Conservation (phyloP, 345 rosid genomes). For the Microcos paniculata region DNA sequence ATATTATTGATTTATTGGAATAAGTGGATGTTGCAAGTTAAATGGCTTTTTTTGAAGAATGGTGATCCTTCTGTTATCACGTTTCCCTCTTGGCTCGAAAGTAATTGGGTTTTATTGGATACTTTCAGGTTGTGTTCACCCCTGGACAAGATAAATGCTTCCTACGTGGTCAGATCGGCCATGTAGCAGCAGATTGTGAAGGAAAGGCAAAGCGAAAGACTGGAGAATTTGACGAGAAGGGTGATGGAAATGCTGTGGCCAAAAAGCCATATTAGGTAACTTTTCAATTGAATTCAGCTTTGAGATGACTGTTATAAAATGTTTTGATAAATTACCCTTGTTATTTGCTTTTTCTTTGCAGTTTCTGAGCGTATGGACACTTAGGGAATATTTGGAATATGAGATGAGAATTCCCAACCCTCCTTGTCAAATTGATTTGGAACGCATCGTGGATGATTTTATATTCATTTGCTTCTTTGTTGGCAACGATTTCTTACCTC, state of each 20-base stretch:
- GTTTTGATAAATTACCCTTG: not conserved
- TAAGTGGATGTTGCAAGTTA: not conserved
- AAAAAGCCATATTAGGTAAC: constrained; percentile 92
- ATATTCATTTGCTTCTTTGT: constrained; percentile 96
- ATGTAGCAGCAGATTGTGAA: constrained; percentile 80
- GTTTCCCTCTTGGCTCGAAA: not conserved
- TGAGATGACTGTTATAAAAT: not conserved
- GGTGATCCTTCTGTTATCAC: not conserved
- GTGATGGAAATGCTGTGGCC: constrained; percentile 48
- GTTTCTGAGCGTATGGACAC: constrained; percentile 92
- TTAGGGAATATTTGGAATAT: constrained; percentile 84
- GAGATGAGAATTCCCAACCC: constrained; percentile 65
- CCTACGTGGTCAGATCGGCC: constrained; percentile 94
- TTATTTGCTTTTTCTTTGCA: constrained; percentile 30
- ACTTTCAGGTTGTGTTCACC: constrained; percentile 61
- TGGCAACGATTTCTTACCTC: constrained; percentile 97
- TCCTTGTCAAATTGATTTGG: constrained; percentile 55
- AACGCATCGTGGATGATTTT: constrained; percentile 87
- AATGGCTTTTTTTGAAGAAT: not conserved
- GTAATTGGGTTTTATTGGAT: not conserved
- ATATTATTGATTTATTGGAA: not conserved
- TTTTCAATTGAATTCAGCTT: not conserved
- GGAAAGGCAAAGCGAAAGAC: constrained; percentile 87
- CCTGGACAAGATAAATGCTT: constrained; percentile 90
- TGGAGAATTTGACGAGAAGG: constrained; percentile 93